Base-by-base conservation (phyloP, 2,329 filamentous ascomycete genomes). In the Didymella pomorum region DNA sequence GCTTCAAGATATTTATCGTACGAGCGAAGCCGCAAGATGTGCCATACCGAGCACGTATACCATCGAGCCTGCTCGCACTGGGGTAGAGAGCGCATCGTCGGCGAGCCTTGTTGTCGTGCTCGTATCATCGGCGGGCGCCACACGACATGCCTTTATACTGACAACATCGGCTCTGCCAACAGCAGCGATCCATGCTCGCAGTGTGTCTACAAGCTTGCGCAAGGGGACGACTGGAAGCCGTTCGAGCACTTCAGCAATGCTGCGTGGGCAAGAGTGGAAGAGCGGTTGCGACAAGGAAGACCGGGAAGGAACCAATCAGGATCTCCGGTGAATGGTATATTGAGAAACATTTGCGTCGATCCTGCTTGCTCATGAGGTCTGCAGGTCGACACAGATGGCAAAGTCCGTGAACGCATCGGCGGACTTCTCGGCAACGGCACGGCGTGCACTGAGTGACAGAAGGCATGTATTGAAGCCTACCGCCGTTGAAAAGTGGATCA, bases 61-160 rank as follows among this genome's bases (percentile, higher is more conserved):
- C 72, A 75, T 48, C 59, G 25, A 42, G 51, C 63, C 12, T 76
- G 74, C 51, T 57, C 62, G 11, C 72, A 75, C 48, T 76, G 72
- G 73, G 70, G 71, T 5, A 63, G 65, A 4, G 63, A 70, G 20
- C 61, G 66, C n/a, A 67, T 74, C 28, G 58, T 63, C 33, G 64
- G 62, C 48, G 65, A 70, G 28, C 72, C 70, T 23, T 76, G 73
- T 56, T 68, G 68, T 41, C 68, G 72, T 16, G 71, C 72, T 28
- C 65, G 64, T 28, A 53, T 64, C 8, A 61, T 68, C 26, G 50
- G 66, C 25, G 63, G 66, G 23, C 53, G 58, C 43, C 54, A 52
- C 42, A 64, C 67, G 11, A 64, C 65, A 4, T 74, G 71, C 58
- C 52, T 60, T 4, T 68, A 72, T 39, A 43, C 62, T 4, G 66